Base-by-base conservation (phyloP, 768 basidiomycete species). In the Leccinum variicolor region DNA sequence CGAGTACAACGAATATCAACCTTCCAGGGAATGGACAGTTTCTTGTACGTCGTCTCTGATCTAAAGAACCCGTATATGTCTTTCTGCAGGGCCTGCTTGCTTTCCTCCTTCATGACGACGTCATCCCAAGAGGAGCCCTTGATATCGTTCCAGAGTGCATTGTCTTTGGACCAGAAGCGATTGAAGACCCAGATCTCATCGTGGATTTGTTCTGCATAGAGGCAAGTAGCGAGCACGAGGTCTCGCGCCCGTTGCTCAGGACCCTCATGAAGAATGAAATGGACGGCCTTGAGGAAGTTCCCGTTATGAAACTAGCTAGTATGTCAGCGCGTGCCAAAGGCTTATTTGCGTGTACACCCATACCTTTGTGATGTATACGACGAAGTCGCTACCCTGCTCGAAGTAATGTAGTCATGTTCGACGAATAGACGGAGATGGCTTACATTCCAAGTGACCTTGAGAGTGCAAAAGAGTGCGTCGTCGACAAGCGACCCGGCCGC, bases 1-100 rank as follows among this genome's bases (percentile, higher is more conserved):
- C 15, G 34, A 46, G 23, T 55, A 17, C 9, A 34, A 55, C 48
- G 28, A 62, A 51, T 8, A 36, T 53, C 19, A 6, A 86, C 87
- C 83, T 92, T 94, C 92, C 92, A 94, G 1, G 92, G 86, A 55
- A 93, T 89, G 1, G 79, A 79, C 3, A 92, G 77, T 17, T 84
- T 81, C 69, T 85, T 87, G 75, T 93, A 94, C 2, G 88, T 74
- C 53, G 77, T 65, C 64, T 91, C 84, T 0, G 88, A 86, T n/a
- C 79, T 76, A 70, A 92, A 92, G 76, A 94, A 94, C 0, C 87
- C 88, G 31, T 83, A 80, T 9, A 93, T 76, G 49, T 94, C 92
- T 64, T 89, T 86, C 72, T 86, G 80, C 23, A 94, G 59, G 2
- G 76, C 73, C 33, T 73, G 74, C 75, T 94, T 94, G 75, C 86